Conservation (phyloP, 2,329 filamentous ascomycete species). For the Teratosphaeria gauchensis region DNA sequence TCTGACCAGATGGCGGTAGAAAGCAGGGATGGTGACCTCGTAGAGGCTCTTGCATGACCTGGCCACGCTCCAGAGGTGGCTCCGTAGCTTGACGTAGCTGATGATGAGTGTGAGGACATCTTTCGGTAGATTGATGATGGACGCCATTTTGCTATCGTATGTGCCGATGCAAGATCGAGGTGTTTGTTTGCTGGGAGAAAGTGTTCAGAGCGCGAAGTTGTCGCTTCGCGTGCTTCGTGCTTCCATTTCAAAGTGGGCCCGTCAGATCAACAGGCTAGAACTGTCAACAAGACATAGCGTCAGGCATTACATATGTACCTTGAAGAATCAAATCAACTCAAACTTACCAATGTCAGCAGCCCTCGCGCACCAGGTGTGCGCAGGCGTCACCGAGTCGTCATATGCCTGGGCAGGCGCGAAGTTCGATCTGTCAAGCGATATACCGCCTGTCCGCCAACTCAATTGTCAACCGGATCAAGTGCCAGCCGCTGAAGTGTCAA, state of each 20-base stretch:
- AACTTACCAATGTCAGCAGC: too few species aligned
- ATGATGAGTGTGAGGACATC: neutral
- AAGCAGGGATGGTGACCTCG: neutral
- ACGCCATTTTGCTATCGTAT: neutral
- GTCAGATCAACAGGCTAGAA: too few species aligned
- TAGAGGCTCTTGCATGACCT: neutral
- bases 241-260: neutral
- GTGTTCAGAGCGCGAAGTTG: neutral
- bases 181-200: neutral
- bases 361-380: too few species aligned
- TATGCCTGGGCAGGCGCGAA: too few species aligned
- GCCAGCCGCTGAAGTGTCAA: too few species aligned
- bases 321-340: too few species aligned
- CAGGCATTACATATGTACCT: too few species aligned
- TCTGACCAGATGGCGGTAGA: neutral
- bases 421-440: too few species aligned
- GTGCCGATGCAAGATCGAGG: neutral
- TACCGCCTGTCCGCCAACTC: too few species aligned
- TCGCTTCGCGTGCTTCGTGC: neutral
- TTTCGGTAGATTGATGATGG: neutral
- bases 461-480: too few species aligned
- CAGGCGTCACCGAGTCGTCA: too few species aligned
- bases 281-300: too few species aligned
- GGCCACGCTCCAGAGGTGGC: neutral
- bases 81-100: neutral